These are phyloP conservation scores for Colletotrichum somersetense DNA, from an alignment of 2,329 filamentous ascomycete species.

Conservation along the genomic window DNA sequence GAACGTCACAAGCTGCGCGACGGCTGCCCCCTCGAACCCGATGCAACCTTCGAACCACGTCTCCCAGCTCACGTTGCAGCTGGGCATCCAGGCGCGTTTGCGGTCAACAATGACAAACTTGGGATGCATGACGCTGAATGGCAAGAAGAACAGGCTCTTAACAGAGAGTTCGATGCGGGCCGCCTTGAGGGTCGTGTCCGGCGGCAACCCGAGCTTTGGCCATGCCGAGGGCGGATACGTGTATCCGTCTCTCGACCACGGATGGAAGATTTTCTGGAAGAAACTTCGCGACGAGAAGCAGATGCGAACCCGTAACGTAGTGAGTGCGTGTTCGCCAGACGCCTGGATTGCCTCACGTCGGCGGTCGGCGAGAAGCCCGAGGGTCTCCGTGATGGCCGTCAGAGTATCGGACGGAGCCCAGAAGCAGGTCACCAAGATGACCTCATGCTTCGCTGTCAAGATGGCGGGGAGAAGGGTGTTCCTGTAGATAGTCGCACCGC, in stretches of 20 bases:
- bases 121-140: conserved; percentile 89
- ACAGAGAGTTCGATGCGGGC: conserved; percentile 75
- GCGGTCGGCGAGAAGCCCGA: conserved; percentile 68
- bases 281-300: conserved; percentile 82
- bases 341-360: conserved; percentile 54
- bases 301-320: conserved; percentile 71
- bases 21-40: conserved; percentile 72
- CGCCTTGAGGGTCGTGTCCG: conserved; percentile 62
- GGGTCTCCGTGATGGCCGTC: conserved; percentile 66
- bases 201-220: conserved; percentile 74
- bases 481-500: conserved; percentile 68
- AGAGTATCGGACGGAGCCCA: conserved; percentile 78
- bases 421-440: conserved; percentile 86
- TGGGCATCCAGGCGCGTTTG: conserved; percentile 75
- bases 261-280: conserved; percentile 81
- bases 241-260: conserved; percentile 71
- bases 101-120: conserved; percentile 85
- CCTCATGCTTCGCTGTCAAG: conserved; percentile 69
- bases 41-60: conserved; percentile 87
- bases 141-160: conserved; percentile 83
- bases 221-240: conserved; percentile 72
- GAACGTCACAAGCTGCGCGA: conserved; percentile 73
- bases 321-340: conserved; percentile 41
- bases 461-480: conserved; percentile 72
- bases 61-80: conserved; percentile 89